These are phyloP conservation scores for Saccharomyces hybrid DNA, from an alignment of 1,139 yeast species.

Conservation along the genomic window DNA sequence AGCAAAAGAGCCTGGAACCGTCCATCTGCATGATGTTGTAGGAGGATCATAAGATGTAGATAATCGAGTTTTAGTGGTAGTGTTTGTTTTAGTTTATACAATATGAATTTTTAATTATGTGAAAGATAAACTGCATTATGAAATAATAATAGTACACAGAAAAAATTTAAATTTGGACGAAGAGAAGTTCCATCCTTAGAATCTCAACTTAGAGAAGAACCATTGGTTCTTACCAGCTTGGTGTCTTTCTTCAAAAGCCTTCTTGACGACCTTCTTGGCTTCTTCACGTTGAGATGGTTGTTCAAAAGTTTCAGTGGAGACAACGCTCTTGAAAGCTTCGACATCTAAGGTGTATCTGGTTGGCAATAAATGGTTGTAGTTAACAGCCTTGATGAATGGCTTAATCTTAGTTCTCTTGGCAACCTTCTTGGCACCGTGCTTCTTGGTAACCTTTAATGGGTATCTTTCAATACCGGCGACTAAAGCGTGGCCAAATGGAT, in stretches of 20 bases:
- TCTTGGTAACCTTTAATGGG: constrained; percentile 95
- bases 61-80: background rate
- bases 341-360: constrained; percentile 98
- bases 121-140: constrained; percentile 1
- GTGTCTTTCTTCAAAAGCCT: constrained; percentile 99
- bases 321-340: constrained; percentile 87
- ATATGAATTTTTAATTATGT: constrained; percentile 1
- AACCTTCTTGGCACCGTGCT: constrained; percentile 91
- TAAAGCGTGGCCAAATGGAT: constrained; percentile 98
- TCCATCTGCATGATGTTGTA: too few species aligned
- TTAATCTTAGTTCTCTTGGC: constrained; percentile 97
- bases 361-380: constrained; percentile 99
- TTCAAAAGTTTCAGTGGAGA: constrained; percentile 87
- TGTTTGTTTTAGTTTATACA: background rate
- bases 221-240: constrained; percentile 99
- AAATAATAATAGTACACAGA: constrained; percentile 1
- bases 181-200: constrained; percentile 43
- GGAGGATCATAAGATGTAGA: background rate
- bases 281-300: constrained; percentile 99
- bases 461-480: constrained; percentile 99
- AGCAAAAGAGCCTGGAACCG: too few species aligned
- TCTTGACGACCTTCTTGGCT: constrained; percentile 98
- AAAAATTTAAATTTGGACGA: constrained; percentile 8
- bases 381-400: constrained; percentile 98
- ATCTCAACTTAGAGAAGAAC: constrained; percentile 98